phyloP scores from a whole-genome alignment of 192 early-diverging fungal species.

The Coemansia sp. region DNA sequence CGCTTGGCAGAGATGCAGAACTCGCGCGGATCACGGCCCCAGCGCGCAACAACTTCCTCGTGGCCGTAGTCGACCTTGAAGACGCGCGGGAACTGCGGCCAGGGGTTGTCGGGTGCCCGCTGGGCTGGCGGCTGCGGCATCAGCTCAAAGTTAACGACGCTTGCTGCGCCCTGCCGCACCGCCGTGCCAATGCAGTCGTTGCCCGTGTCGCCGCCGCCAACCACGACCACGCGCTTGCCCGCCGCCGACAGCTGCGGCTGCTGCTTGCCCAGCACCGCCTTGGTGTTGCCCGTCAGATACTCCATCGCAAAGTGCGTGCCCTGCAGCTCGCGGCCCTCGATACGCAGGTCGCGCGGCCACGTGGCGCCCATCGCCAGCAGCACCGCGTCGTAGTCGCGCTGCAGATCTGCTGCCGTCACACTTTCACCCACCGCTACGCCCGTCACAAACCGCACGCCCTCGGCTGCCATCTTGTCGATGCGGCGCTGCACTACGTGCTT shows the following conservation, averaged over 20 bases:
- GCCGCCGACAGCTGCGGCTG: conserved; percentile 81
- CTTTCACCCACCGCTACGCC: conserved; percentile 87
- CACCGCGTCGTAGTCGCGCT: conserved; percentile 72
- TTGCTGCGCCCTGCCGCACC: conserved; percentile 85
- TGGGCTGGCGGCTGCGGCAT: conserved; percentile 85
- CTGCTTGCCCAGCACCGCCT: conserved; percentile 71
- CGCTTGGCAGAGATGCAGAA: conserved; percentile 95
- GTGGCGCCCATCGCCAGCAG: conserved; percentile 93
- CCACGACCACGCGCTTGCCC: conserved; percentile 92
- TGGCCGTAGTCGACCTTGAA: conserved; percentile 98
- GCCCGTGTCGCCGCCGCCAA: conserved; percentile 98
- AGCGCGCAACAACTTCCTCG: conserved; percentile 80
- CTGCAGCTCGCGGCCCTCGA: conserved; percentile 80
- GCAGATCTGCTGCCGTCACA: conserved; percentile 66
- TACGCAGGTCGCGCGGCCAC: conserved; percentile 93
- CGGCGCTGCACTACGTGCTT: conserved; percentile 93
- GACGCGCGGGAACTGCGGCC: conserved; percentile 95
- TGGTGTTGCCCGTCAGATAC: conserved; percentile 87
- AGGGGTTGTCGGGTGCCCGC: conserved; percentile 90
- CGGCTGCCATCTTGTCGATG: conserved; percentile 88
- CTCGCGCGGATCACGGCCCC: conserved; percentile 93
- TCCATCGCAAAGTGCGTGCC: conserved; percentile 99
- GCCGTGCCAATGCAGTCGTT: conserved; percentile 96
- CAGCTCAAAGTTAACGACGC: conserved; percentile 95
- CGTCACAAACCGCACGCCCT: conserved; percentile 88